Conservation (phyloP, 2,329 filamentous ascomycete species). For the Xylariales sp. region DNA sequence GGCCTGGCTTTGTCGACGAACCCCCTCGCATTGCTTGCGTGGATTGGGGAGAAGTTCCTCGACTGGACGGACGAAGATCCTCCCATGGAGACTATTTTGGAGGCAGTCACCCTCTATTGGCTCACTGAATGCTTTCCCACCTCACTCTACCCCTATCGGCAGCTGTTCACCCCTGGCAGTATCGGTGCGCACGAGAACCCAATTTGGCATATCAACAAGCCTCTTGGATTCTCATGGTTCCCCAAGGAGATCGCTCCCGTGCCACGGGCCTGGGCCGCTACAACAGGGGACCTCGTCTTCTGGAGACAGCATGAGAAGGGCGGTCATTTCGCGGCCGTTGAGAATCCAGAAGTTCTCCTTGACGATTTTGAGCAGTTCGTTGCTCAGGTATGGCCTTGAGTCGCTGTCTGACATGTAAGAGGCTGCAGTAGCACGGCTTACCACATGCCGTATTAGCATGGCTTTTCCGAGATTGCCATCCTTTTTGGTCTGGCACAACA, state of each 20-base stretch:
- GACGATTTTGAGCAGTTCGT: background rate
- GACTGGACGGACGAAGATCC: background rate
- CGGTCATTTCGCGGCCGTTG: background rate
- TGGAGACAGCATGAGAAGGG: background rate
- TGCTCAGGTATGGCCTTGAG: no score
- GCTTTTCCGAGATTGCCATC: no score
- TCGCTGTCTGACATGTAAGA: no score
- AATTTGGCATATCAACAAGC: background rate
- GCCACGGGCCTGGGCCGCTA: background rate
- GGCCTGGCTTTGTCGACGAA: conserved; percentile 48
- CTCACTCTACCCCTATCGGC: no score
- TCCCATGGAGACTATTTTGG: background rate
- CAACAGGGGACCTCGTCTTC: background rate
- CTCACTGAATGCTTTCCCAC: background rate
- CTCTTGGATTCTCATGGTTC: background rate
- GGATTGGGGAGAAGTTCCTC: conserved; percentile 44
- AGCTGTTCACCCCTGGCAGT: background rate
- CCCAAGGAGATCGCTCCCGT: background rate
- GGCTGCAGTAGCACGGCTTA: no score
- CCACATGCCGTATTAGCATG: no score
- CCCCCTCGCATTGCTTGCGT: conserved; percentile 53
- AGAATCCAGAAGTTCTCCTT: background rate
- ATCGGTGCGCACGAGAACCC: background rate
- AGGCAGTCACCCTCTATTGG: background rate
- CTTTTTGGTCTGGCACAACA: no score